phyloP scores from a whole-genome alignment of 805 yeast species.

The Zygoascus flipseniorum region DNA sequence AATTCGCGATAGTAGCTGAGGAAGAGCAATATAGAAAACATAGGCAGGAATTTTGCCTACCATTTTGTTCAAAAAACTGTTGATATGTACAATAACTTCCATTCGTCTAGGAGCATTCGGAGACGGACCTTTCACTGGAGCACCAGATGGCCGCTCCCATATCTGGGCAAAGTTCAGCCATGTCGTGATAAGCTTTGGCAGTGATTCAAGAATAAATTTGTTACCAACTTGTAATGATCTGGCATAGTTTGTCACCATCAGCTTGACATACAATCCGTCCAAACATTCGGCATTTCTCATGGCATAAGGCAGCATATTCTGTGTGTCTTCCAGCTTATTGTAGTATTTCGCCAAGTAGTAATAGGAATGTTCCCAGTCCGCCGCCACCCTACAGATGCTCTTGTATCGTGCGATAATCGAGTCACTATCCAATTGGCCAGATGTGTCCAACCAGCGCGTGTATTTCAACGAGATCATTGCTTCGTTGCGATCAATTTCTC shows the following conservation, averaged over 20 bases:
- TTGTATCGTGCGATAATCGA: constrained; percentile 64
- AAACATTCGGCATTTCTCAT: constrained; percentile 16
- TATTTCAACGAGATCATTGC: constrained; percentile 60
- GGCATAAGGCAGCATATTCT: constrained; percentile 32
- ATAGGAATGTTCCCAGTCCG: constrained; percentile 67
- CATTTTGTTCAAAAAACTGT: constrained; percentile 9
- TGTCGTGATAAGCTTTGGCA: constrained; percentile 82
- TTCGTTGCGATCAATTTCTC: constrained; percentile 4
- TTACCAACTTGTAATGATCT: constrained; percentile 55
- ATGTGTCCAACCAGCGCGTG: constrained; percentile 80
- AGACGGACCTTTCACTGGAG: constrained; percentile 3
- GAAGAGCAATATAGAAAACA: constrained; percentile 71
- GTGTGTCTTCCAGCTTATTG: constrained; percentile 67
- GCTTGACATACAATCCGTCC: constrained; percentile 41
- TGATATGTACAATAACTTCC: constrained; percentile 10
- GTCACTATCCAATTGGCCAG: constrained; percentile 73
- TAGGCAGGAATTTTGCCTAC: constrained; percentile 13
- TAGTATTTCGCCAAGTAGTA: constrained; percentile 74
- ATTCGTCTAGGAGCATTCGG: constrained; percentile 14
- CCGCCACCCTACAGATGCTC: constrained; percentile 46
- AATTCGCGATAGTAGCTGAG: constrained; percentile 78
- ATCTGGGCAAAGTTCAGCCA: constrained; percentile 73
- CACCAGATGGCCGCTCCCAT: constrained; percentile 3
- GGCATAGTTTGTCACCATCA: constrained; percentile 48
- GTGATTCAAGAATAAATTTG: constrained; percentile 64